Evolutionary conservation across 345 rosid genomes (phyloP), one percentile per base, ranked within the genome.

Genomic region (Hibiscus tridactylites): DNA sequence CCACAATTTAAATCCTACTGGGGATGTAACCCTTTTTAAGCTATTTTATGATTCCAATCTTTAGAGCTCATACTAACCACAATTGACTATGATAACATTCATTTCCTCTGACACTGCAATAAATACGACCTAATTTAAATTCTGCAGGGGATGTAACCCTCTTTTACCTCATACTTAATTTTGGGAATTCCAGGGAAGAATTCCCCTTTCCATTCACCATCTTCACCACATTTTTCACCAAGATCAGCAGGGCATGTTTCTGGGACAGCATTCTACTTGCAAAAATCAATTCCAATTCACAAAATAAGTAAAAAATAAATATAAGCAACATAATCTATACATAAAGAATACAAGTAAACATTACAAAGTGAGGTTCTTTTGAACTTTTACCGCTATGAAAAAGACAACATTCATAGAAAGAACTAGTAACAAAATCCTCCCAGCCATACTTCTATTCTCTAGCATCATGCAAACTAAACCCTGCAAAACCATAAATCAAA

Each of bases 161-260:
- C 42, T 68, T 64, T 71, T 78, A 91, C 97, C 99, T 95, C 97
- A 39, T 85, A 92, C 81, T 88, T 86, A 79, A 95, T 84, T 19
- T 85, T 81, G 44, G 93, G 87, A 75, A 95, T 87, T 11, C 67
- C 92, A 28, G 92, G 98, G 81, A 95, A 92, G 81, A 90, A 92
- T 33, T 95, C 99, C 59, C 96, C 98, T 78, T 89, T 65, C 98
- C 99, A 95, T n/a, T 82, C 90, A 64, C 74, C 91, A 10, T 85
- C 78, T 59, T 83, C 92, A 71, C 74, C 75, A 35, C 95, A 91
- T 68, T 83, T 71, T 5, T 78, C 73, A 46, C 78, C 90, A 70
- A 81, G 82, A 84, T 86, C 82, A 74, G 97, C 91, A 71, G 93
- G 94, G 74, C 98, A 92, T 12, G 92, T 90, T 61, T 62, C 91